Percentiles rank a stretch among this genome's conserved stretches.
phyloP scores from a whole-genome alignment of 352 stramenopile genomes.

The Globisporangium rhizosaccharum region DNA sequence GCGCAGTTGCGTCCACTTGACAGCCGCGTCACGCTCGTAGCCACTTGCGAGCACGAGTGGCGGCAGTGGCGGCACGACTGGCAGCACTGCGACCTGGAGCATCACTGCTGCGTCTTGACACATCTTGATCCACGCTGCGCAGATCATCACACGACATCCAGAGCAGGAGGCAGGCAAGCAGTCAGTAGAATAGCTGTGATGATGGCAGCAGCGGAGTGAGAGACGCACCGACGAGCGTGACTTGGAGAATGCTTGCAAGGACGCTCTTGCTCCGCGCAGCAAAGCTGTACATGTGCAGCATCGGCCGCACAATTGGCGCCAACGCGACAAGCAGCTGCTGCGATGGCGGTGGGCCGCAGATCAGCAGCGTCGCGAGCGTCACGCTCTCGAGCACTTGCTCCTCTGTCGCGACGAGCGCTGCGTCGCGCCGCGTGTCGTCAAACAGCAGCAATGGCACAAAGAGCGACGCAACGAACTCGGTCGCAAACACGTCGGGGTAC shows the following conservation, averaged over 20 bases:
- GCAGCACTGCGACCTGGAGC: conserved; percentile 52
- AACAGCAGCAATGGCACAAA: conserved; percentile 64
- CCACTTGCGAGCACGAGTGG: conserved; percentile 18
- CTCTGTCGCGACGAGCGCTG: conserved; percentile 26
- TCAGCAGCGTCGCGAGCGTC: conserved; percentile 41
- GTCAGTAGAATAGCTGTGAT: not conserved
- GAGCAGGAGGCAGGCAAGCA: not conserved
- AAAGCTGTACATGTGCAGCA: conserved; percentile 75
- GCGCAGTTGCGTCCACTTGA: conserved; percentile 30
- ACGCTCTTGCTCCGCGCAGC: conserved; percentile 60
- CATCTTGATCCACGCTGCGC: conserved; percentile 30
- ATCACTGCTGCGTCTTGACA: conserved; percentile 23
- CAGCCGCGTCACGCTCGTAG: conserved; percentile 24
- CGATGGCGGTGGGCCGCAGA: conserved; percentile 66
- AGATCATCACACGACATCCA: not conserved
- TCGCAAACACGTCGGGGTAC: conserved; percentile 40
- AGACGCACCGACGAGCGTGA: conserved; percentile 39
- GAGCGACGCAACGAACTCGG: conserved; percentile 43
- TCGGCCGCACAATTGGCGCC: conserved; percentile 42
- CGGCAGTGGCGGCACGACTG: conserved; percentile 35
- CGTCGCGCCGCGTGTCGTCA: conserved; percentile 23
- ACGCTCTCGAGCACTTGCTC: conserved; percentile 45
- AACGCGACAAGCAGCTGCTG: conserved; percentile 40
- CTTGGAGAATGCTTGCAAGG: conserved; percentile 39
- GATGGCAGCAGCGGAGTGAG: not conserved